Evolutionary conservation across 805 yeast species (phyloP), one percentile per base, ranked within the genome.

Genomic region (Candida piceae): DNA sequence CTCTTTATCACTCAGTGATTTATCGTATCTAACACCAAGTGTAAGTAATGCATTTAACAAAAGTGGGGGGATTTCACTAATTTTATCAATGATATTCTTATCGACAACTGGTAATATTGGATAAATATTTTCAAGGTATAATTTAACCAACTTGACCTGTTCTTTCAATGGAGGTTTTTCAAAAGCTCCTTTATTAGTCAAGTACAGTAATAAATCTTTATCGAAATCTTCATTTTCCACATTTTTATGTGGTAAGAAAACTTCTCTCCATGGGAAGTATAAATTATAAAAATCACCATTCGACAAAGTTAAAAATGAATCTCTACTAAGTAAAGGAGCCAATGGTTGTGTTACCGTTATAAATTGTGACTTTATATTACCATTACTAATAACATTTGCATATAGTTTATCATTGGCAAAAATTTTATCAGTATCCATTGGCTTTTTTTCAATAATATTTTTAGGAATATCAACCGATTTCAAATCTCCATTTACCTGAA

Each of bases 221-320:
- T 58, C 60, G 20, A 42, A 36, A 10, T 42, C 48, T 15, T 38
- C 24, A 3, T 32, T 42, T 5, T 42, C 34, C 12, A 32, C 32
- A 16, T 43, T 47, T 17, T 51, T 35, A 4, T 44, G 31, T 2
- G 50, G 48, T 7, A 45, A 26, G 26, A 48, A 46, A 13, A 48
- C 32, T 20, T 47, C 57, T 45, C 60, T 44, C 63, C 63, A 58
- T 1, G 62, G 63, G 34, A 50, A 57, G 40, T 44, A 58, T 12
- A 56, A 32, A 16, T 58, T 53, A 32, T 53, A 51, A 17, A 50
- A 42, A 12, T 58, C 60, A 1, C 60, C 62, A 27, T 50, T 52
- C n/a, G 56, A 52, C 16, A 57, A 44, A 12, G 61, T 49, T 16
- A 58, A 34, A 36, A 57, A 51, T 5, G 62, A 50, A 35, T 57